Evolutionary conservation across 2,329 filamentous ascomycete genomes (phyloP).

Genomic region (Ophiocordyceps camponoti-saundersi): DNA sequence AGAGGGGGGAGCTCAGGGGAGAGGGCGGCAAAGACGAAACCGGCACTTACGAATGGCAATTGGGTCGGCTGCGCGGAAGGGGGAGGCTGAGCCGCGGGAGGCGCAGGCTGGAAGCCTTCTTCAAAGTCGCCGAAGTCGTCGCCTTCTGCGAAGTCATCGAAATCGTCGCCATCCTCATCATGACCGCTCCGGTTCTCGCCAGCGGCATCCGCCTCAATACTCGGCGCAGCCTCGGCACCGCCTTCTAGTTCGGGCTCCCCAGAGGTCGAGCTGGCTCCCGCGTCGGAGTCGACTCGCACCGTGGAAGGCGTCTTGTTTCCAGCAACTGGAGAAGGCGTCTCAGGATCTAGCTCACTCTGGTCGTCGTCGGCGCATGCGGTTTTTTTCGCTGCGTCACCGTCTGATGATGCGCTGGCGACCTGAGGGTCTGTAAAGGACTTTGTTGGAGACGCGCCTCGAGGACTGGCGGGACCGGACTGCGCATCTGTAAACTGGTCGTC

Average conservation of each 20-base stretch:
- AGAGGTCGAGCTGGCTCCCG: constrained; percentile 22
- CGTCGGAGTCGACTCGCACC: constrained; percentile 14
- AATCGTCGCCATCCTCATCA: constrained; percentile 40
- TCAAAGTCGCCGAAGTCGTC: constrained; percentile 55
- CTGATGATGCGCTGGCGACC: constrained; percentile 30
- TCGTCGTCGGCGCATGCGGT: constrained; percentile 44
- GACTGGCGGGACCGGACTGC: constrained; percentile 31
- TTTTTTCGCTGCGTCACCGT: constrained; percentile 35
- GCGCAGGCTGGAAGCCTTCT: constrained; percentile 47
- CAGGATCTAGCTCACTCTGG: constrained; percentile 12
- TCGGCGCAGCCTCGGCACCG: constrained; percentile 32
- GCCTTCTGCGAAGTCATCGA: constrained; percentile 46
- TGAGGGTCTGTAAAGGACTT: constrained; percentile 38
- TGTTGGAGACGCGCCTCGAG: constrained; percentile 29
- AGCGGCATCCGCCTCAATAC: constrained; percentile 19
- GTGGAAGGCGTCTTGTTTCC: neutral
- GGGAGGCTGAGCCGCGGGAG: constrained; percentile 12
- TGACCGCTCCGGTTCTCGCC: constrained; percentile 18
- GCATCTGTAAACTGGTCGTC: constrained; percentile 57
- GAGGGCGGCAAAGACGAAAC: neutral
- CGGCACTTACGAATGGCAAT: constrained; percentile 26
- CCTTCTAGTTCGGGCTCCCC: constrained; percentile 27
- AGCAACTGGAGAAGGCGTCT: constrained; percentile 7
- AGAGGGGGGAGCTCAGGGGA: constrained; percentile 1
- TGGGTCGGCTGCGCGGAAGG: constrained; percentile 18